phyloP scores from a whole-genome alignment of 345 rosid genomes.

The Hibiscus tridactylites region DNA sequence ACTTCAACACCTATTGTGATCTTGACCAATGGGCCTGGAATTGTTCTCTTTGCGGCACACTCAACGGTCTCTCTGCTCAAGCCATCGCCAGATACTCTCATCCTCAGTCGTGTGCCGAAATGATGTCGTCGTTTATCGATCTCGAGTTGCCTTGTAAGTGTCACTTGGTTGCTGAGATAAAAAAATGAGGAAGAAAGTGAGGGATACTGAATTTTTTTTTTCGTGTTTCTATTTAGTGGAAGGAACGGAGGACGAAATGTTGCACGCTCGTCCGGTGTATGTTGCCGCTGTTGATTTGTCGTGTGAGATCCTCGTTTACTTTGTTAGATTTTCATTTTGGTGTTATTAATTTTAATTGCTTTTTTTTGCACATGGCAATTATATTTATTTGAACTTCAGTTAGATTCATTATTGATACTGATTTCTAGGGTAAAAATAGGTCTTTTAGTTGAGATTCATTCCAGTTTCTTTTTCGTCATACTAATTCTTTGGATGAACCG shows the following conservation, averaged over 20 bases:
- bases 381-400: background rate
- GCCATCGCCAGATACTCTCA: constrained; percentile 72
- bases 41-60: constrained; percentile 86
- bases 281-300: constrained; percentile 93
- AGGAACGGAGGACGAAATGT: constrained; percentile 70
- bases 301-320: constrained; percentile 38
- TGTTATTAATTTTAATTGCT: background rate
- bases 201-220: background rate
- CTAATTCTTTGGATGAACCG: background rate
- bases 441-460: background rate
- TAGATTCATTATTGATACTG: background rate
- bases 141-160: constrained; percentile 69
- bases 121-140: constrained; percentile 90
- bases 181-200: background rate
- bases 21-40: constrained; percentile 98
- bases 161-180: background rate
- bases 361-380: background rate
- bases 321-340: background rate
- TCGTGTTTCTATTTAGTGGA: constrained; percentile 35
- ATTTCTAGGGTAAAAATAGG: background rate
- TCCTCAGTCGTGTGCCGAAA: constrained; percentile 74
- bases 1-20: constrained; percentile 89
- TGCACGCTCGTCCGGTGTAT: constrained; percentile 82
- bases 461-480: background rate
- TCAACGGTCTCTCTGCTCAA: constrained; percentile 69